phyloP scores from a whole-genome alignment of 2,329 filamentous ascomycete species.

The Arthroderma sp. region DNA sequence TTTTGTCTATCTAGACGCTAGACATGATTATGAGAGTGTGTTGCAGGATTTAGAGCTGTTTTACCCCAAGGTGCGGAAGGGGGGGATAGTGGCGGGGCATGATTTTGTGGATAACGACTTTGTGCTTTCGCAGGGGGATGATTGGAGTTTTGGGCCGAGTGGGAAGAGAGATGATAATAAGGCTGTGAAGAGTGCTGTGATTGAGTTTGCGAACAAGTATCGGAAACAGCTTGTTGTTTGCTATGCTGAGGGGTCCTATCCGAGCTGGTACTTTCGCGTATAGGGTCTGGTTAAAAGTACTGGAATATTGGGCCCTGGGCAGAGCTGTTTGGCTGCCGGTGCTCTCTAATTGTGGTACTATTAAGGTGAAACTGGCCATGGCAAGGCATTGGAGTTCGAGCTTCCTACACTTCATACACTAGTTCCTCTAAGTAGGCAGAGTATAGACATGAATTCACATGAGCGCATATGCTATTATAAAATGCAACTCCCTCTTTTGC shows the following conservation, averaged over 20 bases:
- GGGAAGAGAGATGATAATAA: background rate
- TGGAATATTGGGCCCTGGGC: too few relatives aligned
- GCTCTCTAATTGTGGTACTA: too few relatives aligned
- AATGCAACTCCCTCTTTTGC: too few relatives aligned
- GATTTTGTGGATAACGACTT: conserved; percentile 1
- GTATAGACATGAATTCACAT: too few relatives aligned
- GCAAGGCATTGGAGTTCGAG: too few relatives aligned
- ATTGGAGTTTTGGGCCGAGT: background rate
- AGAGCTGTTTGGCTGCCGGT: too few relatives aligned
- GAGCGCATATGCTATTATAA: too few relatives aligned
- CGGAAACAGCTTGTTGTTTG: background rate
- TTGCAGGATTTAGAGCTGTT: background rate
- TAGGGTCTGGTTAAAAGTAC: conserved; percentile 7
- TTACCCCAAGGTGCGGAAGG: background rate
- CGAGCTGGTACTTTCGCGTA: background rate
- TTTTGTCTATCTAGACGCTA: background rate
- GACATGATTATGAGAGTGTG: conserved; percentile 1
- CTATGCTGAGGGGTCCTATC: background rate
- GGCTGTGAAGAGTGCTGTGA: background rate
- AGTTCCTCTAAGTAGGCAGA: too few relatives aligned
- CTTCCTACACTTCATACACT: too few relatives aligned
- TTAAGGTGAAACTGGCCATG: too few relatives aligned
- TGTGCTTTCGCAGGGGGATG: background rate
- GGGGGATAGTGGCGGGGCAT: background rate
- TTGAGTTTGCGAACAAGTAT: background rate